Evolutionary conservation across 139 green algal genomes (phyloP).

Genomic region (Tetradesmus lagerheimii): DNA sequence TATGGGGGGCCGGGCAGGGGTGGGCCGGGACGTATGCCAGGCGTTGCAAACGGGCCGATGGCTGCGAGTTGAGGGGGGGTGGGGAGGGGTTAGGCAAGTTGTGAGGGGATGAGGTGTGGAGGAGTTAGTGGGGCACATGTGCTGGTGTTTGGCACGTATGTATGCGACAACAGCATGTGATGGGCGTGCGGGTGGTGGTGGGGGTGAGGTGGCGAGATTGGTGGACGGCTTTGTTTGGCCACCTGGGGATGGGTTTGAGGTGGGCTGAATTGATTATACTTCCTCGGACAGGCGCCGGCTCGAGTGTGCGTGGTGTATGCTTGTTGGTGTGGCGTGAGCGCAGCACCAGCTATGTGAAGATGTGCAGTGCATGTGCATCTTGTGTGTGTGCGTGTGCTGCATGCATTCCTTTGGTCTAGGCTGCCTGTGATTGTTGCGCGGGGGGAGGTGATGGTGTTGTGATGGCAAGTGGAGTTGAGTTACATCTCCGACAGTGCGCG

Average conservation of each 20-base stretch:
- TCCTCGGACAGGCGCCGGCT: not conserved
- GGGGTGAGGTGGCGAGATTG: too few species aligned
- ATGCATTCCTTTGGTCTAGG: not conserved
- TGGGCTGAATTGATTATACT: too few species aligned
- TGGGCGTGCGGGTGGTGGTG: too few species aligned
- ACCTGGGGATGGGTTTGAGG: too few species aligned
- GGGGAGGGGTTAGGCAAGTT: not conserved
- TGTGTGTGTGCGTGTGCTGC: not conserved
- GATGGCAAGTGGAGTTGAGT: not conserved
- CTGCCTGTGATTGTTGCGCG: not conserved
- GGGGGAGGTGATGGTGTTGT: not conserved
- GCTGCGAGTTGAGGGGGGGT: not conserved
- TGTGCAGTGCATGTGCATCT: not conserved
- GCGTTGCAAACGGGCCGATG: not conserved
- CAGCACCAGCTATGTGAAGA: not conserved
- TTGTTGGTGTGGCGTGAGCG: not conserved
- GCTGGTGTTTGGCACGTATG: not conserved
- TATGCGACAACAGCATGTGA: too few species aligned
- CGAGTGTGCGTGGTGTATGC: not conserved
- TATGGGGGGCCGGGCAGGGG: not conserved
- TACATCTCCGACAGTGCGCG: not conserved
- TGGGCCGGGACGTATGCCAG: not conserved
- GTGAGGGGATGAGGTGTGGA: not conserved
- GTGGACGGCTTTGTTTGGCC: too few species aligned
- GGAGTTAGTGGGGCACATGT: not conserved